Evolutionary conservation across 306 rosid species (phyloP).

Genomic region (Lathyrus oleraceus): DNA sequence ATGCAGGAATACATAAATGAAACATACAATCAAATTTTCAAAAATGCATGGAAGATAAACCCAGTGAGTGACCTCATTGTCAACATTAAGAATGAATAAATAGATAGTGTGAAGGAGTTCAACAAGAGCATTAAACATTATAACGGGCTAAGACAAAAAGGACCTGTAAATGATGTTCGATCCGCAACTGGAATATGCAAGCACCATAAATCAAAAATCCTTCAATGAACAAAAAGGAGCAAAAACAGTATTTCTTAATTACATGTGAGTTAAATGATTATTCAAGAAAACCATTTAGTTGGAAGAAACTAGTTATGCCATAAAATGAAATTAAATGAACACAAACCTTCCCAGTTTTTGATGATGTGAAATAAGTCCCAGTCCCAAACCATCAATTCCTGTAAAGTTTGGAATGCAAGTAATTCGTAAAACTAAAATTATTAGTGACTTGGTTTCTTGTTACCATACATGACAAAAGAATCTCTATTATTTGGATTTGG

Average conservation of each 20-base stretch:
- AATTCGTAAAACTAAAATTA: conserved; percentile 1
- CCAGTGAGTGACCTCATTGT: not conserved
- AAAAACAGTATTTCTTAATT: conserved; percentile 10
- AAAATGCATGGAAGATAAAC: not conserved
- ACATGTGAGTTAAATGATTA: conserved; percentile 29
- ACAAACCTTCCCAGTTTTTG: conserved; percentile 69
- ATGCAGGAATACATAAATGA: not conserved
- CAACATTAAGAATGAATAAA: not conserved
- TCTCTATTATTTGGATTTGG: not conserved
- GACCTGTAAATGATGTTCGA: conserved; percentile 78
- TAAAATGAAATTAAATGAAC: not conserved
- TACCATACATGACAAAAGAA: not conserved
- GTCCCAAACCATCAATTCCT: conserved; percentile 91
- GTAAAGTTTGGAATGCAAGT: conserved; percentile 27
- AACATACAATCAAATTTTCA: conserved; percentile 10
- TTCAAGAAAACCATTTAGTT: conserved; percentile 21
- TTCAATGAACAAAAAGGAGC: conserved; percentile 32
- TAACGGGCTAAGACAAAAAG: not conserved
- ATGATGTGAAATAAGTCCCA: conserved; percentile 77
- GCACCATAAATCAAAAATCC: conserved; percentile 85
- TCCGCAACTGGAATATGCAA: conserved; percentile 85
- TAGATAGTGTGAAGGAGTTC: not conserved
- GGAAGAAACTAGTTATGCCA: not conserved
- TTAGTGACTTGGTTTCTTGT: conserved; percentile 9
- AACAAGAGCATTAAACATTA: not conserved